Percentiles rank a stretch among this genome's conserved stretches.
Evolutionary conservation across 164 flowering plant species (phyloP).

Genomic region (Akebia trifoliata): DNA sequence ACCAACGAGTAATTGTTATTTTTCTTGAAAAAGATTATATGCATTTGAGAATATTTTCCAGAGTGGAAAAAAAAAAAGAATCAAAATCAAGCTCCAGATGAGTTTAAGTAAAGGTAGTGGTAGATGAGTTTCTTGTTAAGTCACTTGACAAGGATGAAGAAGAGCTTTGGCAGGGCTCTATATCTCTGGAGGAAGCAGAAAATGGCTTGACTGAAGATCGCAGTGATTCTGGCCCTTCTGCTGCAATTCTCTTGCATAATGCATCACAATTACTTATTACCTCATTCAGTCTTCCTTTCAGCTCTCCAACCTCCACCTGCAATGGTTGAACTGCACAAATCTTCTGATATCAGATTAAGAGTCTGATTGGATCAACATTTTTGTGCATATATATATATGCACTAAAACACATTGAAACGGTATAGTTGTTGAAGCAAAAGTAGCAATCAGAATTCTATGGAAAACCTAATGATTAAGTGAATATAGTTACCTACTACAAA

Average conservation of each 20-base stretch:
- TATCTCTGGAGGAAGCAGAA: conserved; percentile 25
- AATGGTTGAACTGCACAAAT: conserved; percentile 64
- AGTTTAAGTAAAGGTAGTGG: conserved; percentile 16
- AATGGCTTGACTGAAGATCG: conserved; percentile 66
- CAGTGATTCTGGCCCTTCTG: conserved; percentile 81
- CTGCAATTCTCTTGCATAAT: conserved; percentile 76
- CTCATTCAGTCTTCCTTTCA: conserved; percentile 90
- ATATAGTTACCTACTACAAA: no score
- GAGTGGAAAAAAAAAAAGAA: no score
- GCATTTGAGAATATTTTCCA: no score
- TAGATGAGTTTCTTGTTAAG: conserved; percentile 8
- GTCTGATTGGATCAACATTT: no score
- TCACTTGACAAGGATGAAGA: conserved; percentile 21
- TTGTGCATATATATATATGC: no score
- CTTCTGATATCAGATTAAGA: conserved; percentile 7
- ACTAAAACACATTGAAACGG: no score
- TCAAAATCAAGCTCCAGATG: conserved; percentile 12
- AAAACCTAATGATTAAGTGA: neutral
- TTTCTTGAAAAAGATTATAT: no score
- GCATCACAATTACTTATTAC: conserved; percentile 87
- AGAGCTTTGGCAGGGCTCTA: conserved; percentile 16
- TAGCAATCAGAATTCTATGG: neutral
- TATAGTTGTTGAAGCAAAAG: neutral
- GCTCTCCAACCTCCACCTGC: conserved; percentile 93
- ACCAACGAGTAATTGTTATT: no score